Conservation (phyloP, 2,329 filamentous ascomycete species). For the Diplocarpon mali region DNA sequence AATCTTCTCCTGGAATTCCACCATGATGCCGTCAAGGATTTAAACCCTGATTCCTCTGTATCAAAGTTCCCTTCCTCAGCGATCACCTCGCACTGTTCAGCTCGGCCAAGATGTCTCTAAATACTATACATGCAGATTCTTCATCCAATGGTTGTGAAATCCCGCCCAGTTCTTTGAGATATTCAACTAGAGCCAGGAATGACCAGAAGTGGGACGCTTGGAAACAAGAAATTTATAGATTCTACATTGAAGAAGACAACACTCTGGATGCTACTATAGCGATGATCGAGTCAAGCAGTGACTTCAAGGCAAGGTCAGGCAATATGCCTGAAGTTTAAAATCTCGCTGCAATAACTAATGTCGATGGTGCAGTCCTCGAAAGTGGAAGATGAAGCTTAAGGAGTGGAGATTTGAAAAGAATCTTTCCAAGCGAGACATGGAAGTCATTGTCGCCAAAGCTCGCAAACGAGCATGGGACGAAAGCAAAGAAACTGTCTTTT, state of each 20-base stretch:
- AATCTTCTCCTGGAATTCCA: too few relatives aligned
- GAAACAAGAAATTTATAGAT: conserved; percentile 5
- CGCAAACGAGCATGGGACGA: conserved; percentile 7
- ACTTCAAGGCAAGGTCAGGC: conserved; percentile 8
- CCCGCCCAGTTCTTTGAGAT: not conserved
- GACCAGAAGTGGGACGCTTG: conserved; percentile 10
- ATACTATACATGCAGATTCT: not conserved
- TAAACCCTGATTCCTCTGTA: too few relatives aligned
- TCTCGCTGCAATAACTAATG: not conserved
- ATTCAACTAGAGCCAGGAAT: conserved; percentile 4
- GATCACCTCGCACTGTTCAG: not conserved
- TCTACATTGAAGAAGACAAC: conserved; percentile 7
- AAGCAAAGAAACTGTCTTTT: conserved; percentile 8
- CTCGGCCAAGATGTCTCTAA: not conserved
- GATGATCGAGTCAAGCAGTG: conserved; percentile 1
- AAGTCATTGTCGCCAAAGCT: conserved; percentile 6
- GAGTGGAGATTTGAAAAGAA: conserved; percentile 11
- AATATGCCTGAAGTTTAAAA: not conserved
- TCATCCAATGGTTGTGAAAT: not conserved
- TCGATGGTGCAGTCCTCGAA: conserved; percentile 1
- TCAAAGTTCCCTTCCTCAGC: too few relatives aligned
- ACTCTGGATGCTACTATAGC: conserved; percentile 7
- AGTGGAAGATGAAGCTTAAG: conserved; percentile 11
- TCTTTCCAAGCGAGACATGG: conserved; percentile 6
- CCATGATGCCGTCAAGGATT: too few relatives aligned